A percentile compares a stretch with the other conserved stretches of the same genome.
phyloP scores from a whole-genome alignment of 768 basidiomycete genomes.

The Bullera alba region DNA sequence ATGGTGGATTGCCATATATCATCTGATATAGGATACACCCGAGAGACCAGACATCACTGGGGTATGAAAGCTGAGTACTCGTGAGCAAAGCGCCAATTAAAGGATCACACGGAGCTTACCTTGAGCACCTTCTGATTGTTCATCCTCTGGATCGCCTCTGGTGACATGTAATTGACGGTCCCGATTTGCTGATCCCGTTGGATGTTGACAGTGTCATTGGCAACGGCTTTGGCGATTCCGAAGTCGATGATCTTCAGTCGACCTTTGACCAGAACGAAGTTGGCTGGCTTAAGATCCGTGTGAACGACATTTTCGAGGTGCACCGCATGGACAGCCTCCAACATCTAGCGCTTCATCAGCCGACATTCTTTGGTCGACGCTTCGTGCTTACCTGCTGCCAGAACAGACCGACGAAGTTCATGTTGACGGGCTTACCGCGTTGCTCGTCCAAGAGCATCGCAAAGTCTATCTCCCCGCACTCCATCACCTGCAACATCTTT shows the following conservation, averaged over 20 bases:
- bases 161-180: conserved; percentile 98
- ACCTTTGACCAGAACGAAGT: conserved; percentile 92
- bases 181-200: conserved; percentile 95
- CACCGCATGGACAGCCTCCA: conserved; percentile 95
- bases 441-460: conserved; percentile 76
- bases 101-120: conserved; percentile 48
- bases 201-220: conserved; percentile 97
- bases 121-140: conserved; percentile 76
- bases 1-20: conserved; percentile 91
- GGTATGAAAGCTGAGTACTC: conserved; percentile 60
- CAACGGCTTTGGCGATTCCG: conserved; percentile 98
- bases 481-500: conserved; percentile 63
- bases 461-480: conserved; percentile 90
- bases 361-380: background rate
- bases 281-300: conserved; percentile 95
- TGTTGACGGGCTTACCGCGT: conserved; percentile 73
- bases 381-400: conserved; percentile 77
- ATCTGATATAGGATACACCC: conserved; percentile 98
- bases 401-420: conserved; percentile 90
- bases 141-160: conserved; percentile 76
- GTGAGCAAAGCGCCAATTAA: background rate
- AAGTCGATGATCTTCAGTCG: conserved; percentile 97
- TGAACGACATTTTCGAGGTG: conserved; percentile 99
- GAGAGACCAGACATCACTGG: conserved; percentile 95
- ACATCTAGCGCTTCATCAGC: conserved; percentile 60